Evolutionary conservation across 106 monocot species (phyloP), one percentile per base, ranked within the genome.

Genomic region (Hemerocallis citrina): DNA sequence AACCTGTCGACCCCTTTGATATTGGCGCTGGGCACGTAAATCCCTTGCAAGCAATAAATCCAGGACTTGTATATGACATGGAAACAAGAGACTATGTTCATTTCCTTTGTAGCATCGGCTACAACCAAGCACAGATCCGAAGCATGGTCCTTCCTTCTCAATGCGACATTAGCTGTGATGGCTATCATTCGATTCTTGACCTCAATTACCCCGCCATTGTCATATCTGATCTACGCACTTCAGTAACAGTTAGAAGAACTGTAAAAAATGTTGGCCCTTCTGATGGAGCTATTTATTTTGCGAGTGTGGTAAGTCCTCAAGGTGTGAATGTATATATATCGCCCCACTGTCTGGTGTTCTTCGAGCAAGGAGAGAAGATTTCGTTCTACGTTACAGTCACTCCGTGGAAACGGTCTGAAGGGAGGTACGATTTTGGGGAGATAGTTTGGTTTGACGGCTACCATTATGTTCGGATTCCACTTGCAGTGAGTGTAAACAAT

Each of bases 351-450:
- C 49, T 89, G 25, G 58, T 76, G 12, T 85, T 81, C 65, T 46
- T 74, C 5, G 29, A 25, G 0, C 20, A 33, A 13, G 48, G 39
- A 29, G 61, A 75, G 54, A 70, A 55, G 42, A 29, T 56, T 8
- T 40, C 78, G 0, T 89, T 78, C 49, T 54, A 63, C 23, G 78
- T 81, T 34, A 78, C 81, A 0, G 3, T 89, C 8, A 54, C 32
- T 9, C 74, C 84, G 0, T 4, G 51, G 35, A 84, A 89, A 52
- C 28, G 23, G 12, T 89, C 84, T 7, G 51, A 33, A 5, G 74
- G 64, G 36, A 28, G 89, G 58, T 89, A 72, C 10, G 89, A 81
- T 45, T 89, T 84, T 36, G 89, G 84, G 43, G 81, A 89, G 75
- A 75, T 89, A 12, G 72, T 78, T 1, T 89, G 89, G 84, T 75